Evolutionary conservation across 78 protist genomes (phyloP).

Genomic region (Guillardia theta): DNA sequence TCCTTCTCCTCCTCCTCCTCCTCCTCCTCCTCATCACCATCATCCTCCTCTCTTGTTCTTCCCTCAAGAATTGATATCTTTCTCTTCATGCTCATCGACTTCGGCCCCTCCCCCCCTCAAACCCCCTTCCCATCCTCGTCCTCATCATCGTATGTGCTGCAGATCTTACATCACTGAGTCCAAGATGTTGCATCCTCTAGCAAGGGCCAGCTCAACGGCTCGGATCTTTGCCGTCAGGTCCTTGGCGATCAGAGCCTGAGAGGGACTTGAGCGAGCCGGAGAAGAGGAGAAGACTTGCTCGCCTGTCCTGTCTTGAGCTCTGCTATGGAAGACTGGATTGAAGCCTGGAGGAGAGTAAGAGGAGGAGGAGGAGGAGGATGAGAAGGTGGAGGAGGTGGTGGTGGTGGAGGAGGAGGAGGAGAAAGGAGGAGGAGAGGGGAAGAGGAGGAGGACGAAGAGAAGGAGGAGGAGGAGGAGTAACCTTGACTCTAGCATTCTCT

Average conservation of each 20-base stretch:
- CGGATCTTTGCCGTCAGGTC: not conserved
- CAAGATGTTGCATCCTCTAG: conserved; percentile 10
- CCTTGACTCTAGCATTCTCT: conserved; percentile 5
- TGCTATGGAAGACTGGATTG: not conserved
- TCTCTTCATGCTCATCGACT: too few relatives aligned
- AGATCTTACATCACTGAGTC: conserved; percentile 7
- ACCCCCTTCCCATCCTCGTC: too few relatives aligned
- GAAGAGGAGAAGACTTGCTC: not conserved
- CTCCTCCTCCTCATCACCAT: too few relatives aligned
- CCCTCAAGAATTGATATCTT: too few relatives aligned
- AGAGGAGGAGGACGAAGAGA: not conserved
- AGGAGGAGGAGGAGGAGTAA: not conserved
- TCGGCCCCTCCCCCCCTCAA: too few relatives aligned
- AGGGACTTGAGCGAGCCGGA: too few relatives aligned
- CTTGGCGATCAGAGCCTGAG: conserved; percentile 11
- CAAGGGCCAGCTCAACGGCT: conserved; percentile 24
- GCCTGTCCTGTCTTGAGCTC: conserved; percentile 41
- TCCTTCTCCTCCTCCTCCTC: too few relatives aligned
- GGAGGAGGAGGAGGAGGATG: not conserved
- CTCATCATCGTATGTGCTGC: too few relatives aligned
- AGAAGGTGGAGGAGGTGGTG: not conserved
- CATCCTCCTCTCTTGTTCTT: too few relatives aligned
- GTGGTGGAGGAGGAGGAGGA: not conserved
- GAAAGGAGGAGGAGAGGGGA: not conserved
- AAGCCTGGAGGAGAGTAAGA: not conserved